Evolutionary conservation across 192 early-diverging fungal genomes (phyloP), one percentile per base, ranked within the genome.

Genomic region (Linnemannia zychae): DNA sequence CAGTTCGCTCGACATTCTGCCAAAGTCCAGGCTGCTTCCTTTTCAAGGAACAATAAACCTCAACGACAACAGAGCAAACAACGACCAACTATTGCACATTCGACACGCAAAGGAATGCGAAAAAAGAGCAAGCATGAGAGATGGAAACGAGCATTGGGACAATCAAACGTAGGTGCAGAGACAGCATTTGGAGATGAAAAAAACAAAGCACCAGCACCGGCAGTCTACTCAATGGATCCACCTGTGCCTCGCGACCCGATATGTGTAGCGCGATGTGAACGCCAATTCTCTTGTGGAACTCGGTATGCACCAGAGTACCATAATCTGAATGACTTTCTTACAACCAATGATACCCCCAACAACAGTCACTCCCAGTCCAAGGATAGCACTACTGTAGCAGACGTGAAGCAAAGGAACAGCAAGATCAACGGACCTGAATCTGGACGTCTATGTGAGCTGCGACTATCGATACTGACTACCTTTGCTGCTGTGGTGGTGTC

Each of bases 281-380:
- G 28, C 44, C 12, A 7, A 24, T 79, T 65, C 40, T 22, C 71
- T 2, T 79, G 77, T 4, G 77, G 77, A 22, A 72, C 77, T 7
- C 22, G 70, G 9, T 33, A 40, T 18, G 76, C 76, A 44, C 76
- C 76, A 53, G 38, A 40, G 20, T 78, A 78, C 50, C 67, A 31
- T 20, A 50, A 52, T 9, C 28, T 78, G 69, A 50, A 17, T 9
- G 67, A 78, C 15, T 78, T 53, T 71, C 38, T 60, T 18, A 22
- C 31, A 47, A 50, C 15, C 47, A 72, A 28, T 24, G 24, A 52
- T 4, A 37, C n/a, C 31, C 70, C 24, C 49, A 31, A 13, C 28
- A 31, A 12, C 28, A 5, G 16, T 49, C 48, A 17, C 2, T 47
- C 46, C 46, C 28, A 24, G 7, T 11, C 11, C 28, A 63, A 31